A percentile compares a stretch with the other conserved stretches of the same genome.
Conservation (phyloP, 352 stramenopile species). For the Globisporangium okanoganense region DNA sequence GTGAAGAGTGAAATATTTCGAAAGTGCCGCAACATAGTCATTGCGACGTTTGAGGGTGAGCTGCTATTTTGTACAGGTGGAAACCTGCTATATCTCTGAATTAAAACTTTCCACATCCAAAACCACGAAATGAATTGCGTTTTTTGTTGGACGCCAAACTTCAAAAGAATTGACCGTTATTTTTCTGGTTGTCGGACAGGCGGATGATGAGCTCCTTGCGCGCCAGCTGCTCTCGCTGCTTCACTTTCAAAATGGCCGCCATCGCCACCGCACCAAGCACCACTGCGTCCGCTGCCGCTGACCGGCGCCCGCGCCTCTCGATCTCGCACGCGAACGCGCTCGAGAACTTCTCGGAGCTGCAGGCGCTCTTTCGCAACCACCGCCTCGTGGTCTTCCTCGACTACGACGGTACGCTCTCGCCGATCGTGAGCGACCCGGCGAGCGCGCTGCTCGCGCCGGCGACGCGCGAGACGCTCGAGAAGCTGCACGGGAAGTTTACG, state of each 20-base stretch:
- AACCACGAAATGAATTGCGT: neutral
- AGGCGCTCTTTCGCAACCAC: conserved; percentile 42
- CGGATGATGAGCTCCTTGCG: neutral
- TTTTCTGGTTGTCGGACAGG: too few relatives aligned
- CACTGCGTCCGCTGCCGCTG: neutral
- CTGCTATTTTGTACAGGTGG: neutral
- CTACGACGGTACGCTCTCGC: conserved; percentile 89
- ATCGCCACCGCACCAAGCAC: neutral
- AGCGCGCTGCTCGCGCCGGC: conserved; percentile 61
- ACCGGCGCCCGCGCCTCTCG: conserved; percentile 42
- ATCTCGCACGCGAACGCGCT: conserved; percentile 74
- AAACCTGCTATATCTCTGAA: neutral
- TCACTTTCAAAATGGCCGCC: conserved; percentile 18
- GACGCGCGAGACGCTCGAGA: conserved; percentile 70
- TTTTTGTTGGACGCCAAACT: conserved; percentile 6
- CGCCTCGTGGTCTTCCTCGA: conserved; percentile 85
- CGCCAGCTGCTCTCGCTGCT: neutral
- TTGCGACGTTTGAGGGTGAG: neutral
- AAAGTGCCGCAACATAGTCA: too few relatives aligned
- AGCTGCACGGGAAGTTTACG: conserved; percentile 75
- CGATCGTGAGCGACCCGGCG: conserved; percentile 86
- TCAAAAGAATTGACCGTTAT: conserved; percentile 9
- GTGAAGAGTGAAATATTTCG: too few relatives aligned
- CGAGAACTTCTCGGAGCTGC: conserved; percentile 59
- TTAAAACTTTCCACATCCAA: neutral